These are phyloP conservation scores for Kazachstania psychrophila DNA, from an alignment of 805 yeast species.

Conservation along the genomic window DNA sequence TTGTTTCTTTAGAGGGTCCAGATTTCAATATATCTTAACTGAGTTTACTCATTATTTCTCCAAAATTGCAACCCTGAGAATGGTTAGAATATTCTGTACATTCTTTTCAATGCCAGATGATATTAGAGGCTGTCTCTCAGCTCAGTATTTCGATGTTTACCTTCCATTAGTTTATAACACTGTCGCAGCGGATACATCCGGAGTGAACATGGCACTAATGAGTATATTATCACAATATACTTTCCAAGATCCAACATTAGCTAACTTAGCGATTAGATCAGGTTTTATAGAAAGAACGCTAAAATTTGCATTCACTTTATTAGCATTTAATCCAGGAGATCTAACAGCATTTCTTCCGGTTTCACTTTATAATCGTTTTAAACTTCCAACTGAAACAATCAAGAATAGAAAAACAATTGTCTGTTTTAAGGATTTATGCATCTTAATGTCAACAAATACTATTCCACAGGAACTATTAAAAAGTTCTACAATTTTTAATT, in stretches of 20 bases:
- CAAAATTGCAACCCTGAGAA: constrained; percentile 11
- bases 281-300: constrained; percentile 25
- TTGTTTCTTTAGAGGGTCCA: constrained; percentile 32
- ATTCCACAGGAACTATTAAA: constrained; percentile 35
- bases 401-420: constrained; percentile 25
- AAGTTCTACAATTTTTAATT: constrained; percentile 10
- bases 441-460: constrained; percentile 61
- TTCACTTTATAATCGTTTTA: constrained; percentile 18
- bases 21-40: constrained; percentile 33
- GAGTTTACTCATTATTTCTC: constrained; percentile 16
- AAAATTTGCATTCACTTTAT: constrained; percentile 22
- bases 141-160: constrained; percentile 74
- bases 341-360: constrained; percentile 17
- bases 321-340: constrained; percentile 25
- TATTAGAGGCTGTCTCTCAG: constrained; percentile 43
- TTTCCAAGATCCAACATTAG: constrained; percentile 23
- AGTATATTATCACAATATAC: constrained; percentile 25
- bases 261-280: constrained; percentile 21
- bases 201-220: constrained; percentile 20
- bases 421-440: constrained; percentile 47
- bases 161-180: constrained; percentile 37
- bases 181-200: constrained; percentile 20
- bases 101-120: constrained; percentile 31
- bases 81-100: constrained; percentile 17
- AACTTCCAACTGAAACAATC: constrained; percentile 22